phyloP scores from a whole-genome alignment of 768 basidiomycete genomes.

The Agaricus blazei region DNA sequence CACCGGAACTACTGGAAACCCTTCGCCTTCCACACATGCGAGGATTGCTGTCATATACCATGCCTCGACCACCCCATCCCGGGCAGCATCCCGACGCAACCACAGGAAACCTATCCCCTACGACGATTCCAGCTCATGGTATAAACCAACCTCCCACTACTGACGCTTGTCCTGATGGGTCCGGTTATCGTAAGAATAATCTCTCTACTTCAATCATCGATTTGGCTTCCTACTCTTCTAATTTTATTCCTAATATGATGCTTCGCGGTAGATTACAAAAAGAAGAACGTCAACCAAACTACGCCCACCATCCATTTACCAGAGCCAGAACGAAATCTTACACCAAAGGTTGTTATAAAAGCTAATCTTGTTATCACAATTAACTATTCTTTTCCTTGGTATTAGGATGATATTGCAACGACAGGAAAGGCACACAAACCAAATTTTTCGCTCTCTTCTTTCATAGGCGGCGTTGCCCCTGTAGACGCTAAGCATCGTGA shows the following conservation, averaged over 20 bases:
- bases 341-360: not conserved
- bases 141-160: too few relatives aligned
- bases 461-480: not conserved
- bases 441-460: not conserved
- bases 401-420: not conserved
- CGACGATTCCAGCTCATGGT: too few relatives aligned
- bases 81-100: too few relatives aligned
- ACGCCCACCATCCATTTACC: not conserved
- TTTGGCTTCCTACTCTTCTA: too few relatives aligned
- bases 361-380: not conserved
- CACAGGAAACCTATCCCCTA: too few relatives aligned
- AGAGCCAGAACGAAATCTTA: not conserved
- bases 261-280: not conserved
- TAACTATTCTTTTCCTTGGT: not conserved
- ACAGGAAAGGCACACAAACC: not conserved
- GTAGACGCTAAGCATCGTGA: not conserved
- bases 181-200: too few relatives aligned
- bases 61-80: too few relatives aligned
- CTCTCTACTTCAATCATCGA: too few relatives aligned
- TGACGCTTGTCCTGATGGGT: too few relatives aligned
- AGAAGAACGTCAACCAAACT: not conserved
- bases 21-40: too few relatives aligned
- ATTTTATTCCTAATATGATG: not conserved
- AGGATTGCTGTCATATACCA: too few relatives aligned
- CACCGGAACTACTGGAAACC: too few relatives aligned